Evolutionary conservation across 352 stramenopile genomes (phyloP), one percentile per base, ranked within the genome.

Genomic region (Phytophthora pluvialis): DNA sequence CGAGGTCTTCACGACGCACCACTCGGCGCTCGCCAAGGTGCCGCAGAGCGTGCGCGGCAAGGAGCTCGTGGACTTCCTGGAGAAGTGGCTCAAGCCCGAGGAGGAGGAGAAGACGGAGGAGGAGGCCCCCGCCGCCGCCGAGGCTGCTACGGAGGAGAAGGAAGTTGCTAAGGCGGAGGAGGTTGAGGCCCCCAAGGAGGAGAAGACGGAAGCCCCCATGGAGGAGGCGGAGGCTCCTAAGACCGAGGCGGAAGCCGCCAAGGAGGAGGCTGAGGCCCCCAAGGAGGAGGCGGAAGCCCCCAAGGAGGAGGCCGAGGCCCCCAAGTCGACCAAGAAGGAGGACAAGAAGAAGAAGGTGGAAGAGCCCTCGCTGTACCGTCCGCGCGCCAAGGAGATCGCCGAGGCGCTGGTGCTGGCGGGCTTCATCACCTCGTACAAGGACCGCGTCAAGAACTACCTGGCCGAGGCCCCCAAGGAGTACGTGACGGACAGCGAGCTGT

Each of bases 401-500:
- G 66, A 78, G 35, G 70, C 73, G 11, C 55, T 81, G 15, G 71
- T 81, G 9, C 44, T 81, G 9, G 43, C 40, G 25, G 73, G 70
- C 1, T 81, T 78, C 54, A 59, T 81, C 47, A 81, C 73, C 3
- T 39, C 73, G 6, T 75, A 77, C 70, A 78, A 81, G 45, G 73
- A 81, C 42, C 70, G 73, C 18, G 73, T 87, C 44, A 81, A 85
- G 45, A 72, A 76, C 54, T 75, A 66, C 31, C 26, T 69, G 57
- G 70, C 76, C 13, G 62, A 76, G 11, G 36, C 68, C 25, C 56
- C 71, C 10, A 81, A 78, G 61, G 66, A 72, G 52, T 80, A 75
- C 29, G 50, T 77, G 39, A 80, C 67, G 29, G 78, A 88, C 67
- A 74, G 42, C 33, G 76, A 85, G 60, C 64, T 88, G 31, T 78